A percentile compares a stretch with the other conserved stretches of the same genome.
phyloP scores from a whole-genome alignment of 208 protist genomes.

The Trichomonas tenax region DNA sequence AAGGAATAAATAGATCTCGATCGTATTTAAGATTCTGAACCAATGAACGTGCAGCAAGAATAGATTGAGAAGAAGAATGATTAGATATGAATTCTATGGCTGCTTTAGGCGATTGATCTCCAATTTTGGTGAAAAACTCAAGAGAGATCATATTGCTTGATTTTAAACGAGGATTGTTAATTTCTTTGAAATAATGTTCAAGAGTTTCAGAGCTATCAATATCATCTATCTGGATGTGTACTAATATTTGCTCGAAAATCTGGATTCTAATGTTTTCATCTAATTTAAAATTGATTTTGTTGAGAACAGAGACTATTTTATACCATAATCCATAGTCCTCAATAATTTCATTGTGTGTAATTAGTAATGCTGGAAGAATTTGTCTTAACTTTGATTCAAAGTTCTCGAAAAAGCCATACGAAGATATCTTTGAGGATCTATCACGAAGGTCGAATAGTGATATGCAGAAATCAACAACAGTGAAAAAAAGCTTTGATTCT shows the following conservation, averaged over 20 bases:
- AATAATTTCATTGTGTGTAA: not conserved
- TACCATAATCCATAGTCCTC: not conserved
- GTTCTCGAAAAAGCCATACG: not conserved
- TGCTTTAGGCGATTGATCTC: not conserved
- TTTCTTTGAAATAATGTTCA: not conserved
- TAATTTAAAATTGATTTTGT: not conserved
- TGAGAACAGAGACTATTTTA: not conserved
- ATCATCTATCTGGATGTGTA: not conserved
- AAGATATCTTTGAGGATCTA: not conserved
- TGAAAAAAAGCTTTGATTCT: not conserved
- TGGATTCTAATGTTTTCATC: not conserved
- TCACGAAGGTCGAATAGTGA: not conserved
- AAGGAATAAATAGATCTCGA: not conserved
- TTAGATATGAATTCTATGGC: not conserved
- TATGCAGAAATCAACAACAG: not conserved
- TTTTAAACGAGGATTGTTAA: not conserved
- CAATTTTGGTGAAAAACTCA: not conserved
- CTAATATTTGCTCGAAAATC: not conserved
- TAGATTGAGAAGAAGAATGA: not conserved
- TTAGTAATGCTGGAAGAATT: not conserved
- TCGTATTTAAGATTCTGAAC: not conserved
- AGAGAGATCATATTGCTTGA: not conserved
- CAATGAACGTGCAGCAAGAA: not conserved
- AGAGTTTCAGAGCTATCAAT: not conserved
- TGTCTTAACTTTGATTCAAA: not conserved